Evolutionary conservation across 495 filamentous ascomycete genomes (phyloP).

Genomic region (Stereocaulon alpinum): DNA sequence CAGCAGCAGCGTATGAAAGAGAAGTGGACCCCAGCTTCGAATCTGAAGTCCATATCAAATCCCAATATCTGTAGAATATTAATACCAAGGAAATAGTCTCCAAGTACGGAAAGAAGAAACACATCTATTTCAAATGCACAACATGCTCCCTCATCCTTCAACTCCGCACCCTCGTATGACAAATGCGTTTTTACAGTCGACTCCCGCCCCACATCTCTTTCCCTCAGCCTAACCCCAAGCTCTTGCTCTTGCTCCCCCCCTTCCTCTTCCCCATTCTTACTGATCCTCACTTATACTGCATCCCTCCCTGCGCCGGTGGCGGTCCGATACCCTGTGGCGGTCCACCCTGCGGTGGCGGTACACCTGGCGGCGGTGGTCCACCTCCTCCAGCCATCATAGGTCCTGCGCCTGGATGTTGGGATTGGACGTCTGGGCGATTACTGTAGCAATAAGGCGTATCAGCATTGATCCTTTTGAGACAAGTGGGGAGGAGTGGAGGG

Average conservation of each 20-base stretch:
- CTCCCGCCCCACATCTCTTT: background rate
- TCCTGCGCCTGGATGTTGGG: conserved; percentile 18
- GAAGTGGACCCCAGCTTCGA: no score
- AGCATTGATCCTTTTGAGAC: no score
- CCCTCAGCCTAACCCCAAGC: background rate
- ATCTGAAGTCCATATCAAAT: no score
- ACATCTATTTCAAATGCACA: no score
- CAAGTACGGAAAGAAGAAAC: background rate
- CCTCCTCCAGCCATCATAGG: conserved; percentile 5
- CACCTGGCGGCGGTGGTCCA: conserved; percentile 8
- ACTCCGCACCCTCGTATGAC: no score
- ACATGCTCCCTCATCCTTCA: no score
- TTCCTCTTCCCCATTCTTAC: background rate
- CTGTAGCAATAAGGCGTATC: background rate
- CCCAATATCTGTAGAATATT: no score
- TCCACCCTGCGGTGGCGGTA: conserved; percentile 15
- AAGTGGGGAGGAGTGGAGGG: no score
- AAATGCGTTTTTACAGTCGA: no score
- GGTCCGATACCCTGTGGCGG: conserved; percentile 11
- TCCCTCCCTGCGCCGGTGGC: conserved; percentile 10
- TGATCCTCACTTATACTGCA: conserved; percentile 16
- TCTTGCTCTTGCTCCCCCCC: background rate
- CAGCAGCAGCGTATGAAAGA: no score
- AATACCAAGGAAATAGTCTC: background rate
- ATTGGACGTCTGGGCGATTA: conserved; percentile 24